phyloP scores from a whole-genome alignment of 1,139 yeast genomes.

The Hansenula sp. region DNA sequence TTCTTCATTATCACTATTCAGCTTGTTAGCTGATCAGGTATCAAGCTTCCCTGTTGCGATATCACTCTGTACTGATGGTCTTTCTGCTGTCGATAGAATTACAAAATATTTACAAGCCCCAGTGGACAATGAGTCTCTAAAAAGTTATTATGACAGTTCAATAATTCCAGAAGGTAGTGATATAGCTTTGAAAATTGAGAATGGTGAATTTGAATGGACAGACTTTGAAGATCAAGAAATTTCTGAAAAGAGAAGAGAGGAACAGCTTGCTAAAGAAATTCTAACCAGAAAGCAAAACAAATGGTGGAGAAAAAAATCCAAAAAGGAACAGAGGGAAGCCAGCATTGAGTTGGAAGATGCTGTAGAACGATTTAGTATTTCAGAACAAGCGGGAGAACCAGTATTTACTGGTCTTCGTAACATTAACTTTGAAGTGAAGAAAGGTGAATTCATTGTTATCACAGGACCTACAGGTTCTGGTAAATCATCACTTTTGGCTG shows the following conservation, averaged over 20 bases:
- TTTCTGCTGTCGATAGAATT: conserved; percentile 53
- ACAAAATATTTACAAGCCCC: conserved; percentile 44
- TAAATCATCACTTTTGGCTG: conserved; percentile 38
- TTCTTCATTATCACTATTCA: conserved; percentile 72
- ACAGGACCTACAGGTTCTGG: conserved; percentile 44
- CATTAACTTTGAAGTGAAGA: conserved; percentile 29
- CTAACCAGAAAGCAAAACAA: no score
- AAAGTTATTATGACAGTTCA: conserved; percentile 30
- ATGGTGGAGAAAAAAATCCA: no score
- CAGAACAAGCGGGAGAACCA: no score
- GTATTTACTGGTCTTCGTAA: neutral
- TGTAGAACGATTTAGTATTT: no score
- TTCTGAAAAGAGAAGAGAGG: conserved; percentile 23
- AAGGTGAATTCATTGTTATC: conserved; percentile 37
- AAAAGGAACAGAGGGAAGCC: no score
- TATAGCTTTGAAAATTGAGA: conserved; percentile 38
- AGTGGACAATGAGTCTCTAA: no score
- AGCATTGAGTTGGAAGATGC: no score
- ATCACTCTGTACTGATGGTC: conserved; percentile 52
- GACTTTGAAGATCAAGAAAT: conserved; percentile 34
- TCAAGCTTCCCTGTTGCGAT: conserved; percentile 55
- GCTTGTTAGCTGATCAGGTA: conserved; percentile 63
- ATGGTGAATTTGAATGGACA: conserved; percentile 69
- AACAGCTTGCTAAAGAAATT: no score
- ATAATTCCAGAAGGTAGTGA: conserved; percentile 20